Percentiles rank a stretch among this genome's conserved stretches.
Conservation (phyloP, 2,329 filamentous ascomycete genomes). For the Pseudogymnoascus sp. region DNA sequence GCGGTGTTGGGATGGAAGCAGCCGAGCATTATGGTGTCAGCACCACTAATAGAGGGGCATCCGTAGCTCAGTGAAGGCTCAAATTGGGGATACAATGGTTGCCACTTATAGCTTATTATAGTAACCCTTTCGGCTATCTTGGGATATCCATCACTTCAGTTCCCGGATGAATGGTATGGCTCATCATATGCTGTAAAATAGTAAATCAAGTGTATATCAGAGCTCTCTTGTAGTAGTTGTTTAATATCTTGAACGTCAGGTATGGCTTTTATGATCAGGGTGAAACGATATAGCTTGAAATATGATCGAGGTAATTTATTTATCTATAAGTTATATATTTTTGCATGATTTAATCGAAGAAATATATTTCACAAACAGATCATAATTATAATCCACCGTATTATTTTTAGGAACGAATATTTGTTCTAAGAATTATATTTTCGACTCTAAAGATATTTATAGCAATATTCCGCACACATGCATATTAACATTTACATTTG, state of each 20-base stretch:
- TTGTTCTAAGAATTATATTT: neutral
- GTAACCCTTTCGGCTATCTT: neutral
- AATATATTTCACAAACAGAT: neutral
- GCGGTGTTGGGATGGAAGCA: neutral
- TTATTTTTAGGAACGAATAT: neutral
- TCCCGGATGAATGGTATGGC: neutral
- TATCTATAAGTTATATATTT: neutral
- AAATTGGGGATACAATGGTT: neutral
- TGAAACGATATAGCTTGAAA: too few species aligned
- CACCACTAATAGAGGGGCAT: neutral
- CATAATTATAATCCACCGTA: neutral
- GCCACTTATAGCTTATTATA: slow-evolving; percentile 7
- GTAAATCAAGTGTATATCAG: neutral
- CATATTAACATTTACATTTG: neutral
- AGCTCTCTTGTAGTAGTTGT: neutral
- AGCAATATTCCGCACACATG: neutral
- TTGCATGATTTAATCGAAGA: neutral
- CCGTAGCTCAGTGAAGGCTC: neutral
- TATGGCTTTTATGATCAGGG: neutral
- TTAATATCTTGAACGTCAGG: neutral
- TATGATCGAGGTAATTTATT: neutral
- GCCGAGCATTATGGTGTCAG: neutral
- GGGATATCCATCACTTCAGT: neutral
- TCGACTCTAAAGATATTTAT: neutral
- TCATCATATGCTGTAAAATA: neutral